phyloP scores from a whole-genome alignment of 345 rosid species.

The Eucalyptus camaldulensis region DNA sequence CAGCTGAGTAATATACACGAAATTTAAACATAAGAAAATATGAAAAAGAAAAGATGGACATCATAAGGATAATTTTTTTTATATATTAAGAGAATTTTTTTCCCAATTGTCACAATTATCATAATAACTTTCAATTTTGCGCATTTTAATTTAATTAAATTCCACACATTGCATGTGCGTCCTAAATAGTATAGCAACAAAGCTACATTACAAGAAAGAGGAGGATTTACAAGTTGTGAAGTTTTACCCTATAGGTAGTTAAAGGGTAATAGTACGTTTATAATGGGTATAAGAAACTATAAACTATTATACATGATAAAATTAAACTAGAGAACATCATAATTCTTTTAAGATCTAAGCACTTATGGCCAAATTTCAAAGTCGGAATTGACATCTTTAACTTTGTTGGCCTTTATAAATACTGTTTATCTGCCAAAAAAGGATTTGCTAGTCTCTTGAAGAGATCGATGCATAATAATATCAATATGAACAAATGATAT shows the following conservation, averaged over 20 bases:
- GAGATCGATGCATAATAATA: background rate
- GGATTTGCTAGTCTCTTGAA: background rate
- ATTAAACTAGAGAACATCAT: background rate
- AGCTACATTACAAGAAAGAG: background rate
- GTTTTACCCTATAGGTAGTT: too few species aligned
- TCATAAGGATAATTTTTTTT: background rate
- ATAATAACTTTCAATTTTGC: too few species aligned
- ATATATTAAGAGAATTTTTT: too few species aligned
- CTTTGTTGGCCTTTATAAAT: background rate
- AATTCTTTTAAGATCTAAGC: background rate
- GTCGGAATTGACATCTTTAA: background rate
- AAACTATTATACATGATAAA: background rate
- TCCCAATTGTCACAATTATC: background rate
- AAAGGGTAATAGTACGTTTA: background rate
- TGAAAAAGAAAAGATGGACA: background rate
- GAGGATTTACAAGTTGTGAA: too few species aligned
- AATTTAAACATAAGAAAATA: too few species aligned
- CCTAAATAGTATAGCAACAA: too few species aligned
- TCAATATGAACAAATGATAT: background rate
- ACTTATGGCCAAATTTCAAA: background rate
- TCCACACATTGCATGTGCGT: too few species aligned
- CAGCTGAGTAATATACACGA: background rate
- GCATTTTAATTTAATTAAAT: too few species aligned
- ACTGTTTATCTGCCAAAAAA: too few species aligned
- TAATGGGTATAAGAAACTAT: background rate